Base-by-base conservation (phyloP, 2,329 filamentous ascomycete genomes). In the Phaeosphaeria sp. region DNA sequence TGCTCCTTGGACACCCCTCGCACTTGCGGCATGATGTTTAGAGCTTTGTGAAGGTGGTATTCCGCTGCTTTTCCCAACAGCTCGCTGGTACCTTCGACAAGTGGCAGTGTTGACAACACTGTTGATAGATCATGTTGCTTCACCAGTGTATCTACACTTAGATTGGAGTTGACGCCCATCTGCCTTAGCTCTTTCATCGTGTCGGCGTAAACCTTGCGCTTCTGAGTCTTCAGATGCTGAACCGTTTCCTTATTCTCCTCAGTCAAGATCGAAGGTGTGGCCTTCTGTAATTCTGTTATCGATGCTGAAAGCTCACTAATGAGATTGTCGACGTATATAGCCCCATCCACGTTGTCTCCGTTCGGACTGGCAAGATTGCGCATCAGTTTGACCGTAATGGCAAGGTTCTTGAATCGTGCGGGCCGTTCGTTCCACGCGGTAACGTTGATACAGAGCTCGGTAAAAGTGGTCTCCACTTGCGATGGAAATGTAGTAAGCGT, bases 161-260 rank as follows among this genome's bases (percentile, higher is more conserved):
- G 82, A 72, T 97, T 97, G 52, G 89, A 88, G 67, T 89, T 90
- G 67, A 99, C 86, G 3, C 95, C 95, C 94, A 99, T 98, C 56
- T 89, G 86, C 36, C 92, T 88, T 25, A 97, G 81, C 21, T 89
- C 87, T 70, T 91, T 93, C 62, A 99, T 80, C 0, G 91, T 93
- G 66, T 98, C 94, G 0, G 92, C 91, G 68, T 96, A 95, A 15
- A 98, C 84, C 67, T 93, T 93, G 44, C 92, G 88, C 79, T 99
- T 99, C 68, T 92, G 87, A 2, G 87, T 88, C 81, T 97, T 98
- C 65, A 98, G 86, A 74, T 97, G 92, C 76, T 96, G 93, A 59
- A 97, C 87, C 17, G 85, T 77, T 11, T 89, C 85, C 72, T 93
- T 94, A 76, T 95, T 97, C 44, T 97, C 93, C 23, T 97, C 91